Percentiles rank a stretch among this genome's conserved stretches.
These are phyloP conservation scores for Cicer pinnatifidum DNA, from an alignment of 306 rosid genomes.

Conservation along the genomic window DNA sequence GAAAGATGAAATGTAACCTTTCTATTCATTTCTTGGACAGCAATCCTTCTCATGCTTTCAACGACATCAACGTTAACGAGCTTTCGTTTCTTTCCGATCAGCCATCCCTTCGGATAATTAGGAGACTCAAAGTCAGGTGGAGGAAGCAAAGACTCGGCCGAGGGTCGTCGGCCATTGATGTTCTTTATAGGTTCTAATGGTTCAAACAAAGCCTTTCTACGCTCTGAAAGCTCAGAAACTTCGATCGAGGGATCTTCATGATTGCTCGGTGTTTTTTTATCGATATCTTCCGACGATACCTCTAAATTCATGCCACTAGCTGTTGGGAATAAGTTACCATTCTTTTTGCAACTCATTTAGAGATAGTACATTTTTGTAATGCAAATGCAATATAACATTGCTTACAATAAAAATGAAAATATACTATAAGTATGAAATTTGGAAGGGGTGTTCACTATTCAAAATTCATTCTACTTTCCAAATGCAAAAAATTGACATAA, in stretches of 20 bases:
- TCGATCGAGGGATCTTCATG: slow-evolving; percentile 48
- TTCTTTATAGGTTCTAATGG: slow-evolving; percentile 73
- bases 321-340: slow-evolving; percentile 73
- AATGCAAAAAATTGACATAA: no score
- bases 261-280: slow-evolving; percentile 54
- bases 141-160: slow-evolving; percentile 85
- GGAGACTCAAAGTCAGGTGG: slow-evolving; percentile 89
- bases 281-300: slow-evolving; percentile 64
- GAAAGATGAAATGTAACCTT: slow-evolving; percentile 58
- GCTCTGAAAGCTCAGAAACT: slow-evolving; percentile 58
- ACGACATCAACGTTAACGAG: slow-evolving; percentile 96
- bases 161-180: slow-evolving; percentile 62
- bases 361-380: slow-evolving; percentile 37
- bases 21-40: slow-evolving; percentile 96
- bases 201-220: slow-evolving; percentile 78
- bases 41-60: slow-evolving; percentile 94
- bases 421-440: no score
- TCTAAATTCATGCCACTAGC: slow-evolving; percentile 79
- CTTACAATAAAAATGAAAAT: no score
- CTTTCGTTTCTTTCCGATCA: slow-evolving; percentile 88
- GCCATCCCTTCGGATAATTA: slow-evolving; percentile 87
- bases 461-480: no score
- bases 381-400: not conserved
- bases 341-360: slow-evolving; percentile 64
- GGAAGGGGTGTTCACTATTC: no score